Percentiles rank a stretch among this genome's conserved stretches.
Evolutionary conservation across 164 flowering plant species (phyloP).

Genomic region (Sedum album): DNA sequence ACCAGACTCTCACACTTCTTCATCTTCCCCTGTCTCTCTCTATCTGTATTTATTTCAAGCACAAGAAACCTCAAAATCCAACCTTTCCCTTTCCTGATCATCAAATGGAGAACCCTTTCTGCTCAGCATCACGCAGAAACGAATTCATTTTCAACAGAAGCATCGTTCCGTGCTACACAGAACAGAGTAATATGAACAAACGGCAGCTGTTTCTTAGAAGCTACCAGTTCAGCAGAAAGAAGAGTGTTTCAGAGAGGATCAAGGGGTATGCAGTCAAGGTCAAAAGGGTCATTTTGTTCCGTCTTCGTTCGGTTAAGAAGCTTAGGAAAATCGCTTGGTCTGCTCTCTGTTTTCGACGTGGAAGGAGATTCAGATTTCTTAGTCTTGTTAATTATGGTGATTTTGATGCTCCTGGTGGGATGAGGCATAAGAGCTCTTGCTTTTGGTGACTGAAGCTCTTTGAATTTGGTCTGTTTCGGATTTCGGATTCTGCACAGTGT

Average conservation of each 20-base stretch:
- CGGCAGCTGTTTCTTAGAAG: slow-evolving; percentile 9
- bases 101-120: slow-evolving; percentile 1
- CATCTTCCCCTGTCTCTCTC: not conserved
- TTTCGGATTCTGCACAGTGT: not conserved
- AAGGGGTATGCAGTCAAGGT: not conserved
- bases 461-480: not conserved
- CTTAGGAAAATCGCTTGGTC: slow-evolving; percentile 2
- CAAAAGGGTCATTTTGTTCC: slow-evolving; percentile 4
- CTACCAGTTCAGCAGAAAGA: slow-evolving; percentile 11
- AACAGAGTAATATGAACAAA: not conserved
- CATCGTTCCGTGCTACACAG: not conserved
- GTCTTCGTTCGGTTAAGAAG: not conserved
- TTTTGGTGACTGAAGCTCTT: not conserved
- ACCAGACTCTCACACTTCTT: not conserved
- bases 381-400: not conserved
- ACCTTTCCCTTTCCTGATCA: not conserved
- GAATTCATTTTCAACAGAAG: not conserved
- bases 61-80: not conserved
- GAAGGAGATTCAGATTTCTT: not conserved
- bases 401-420: not conserved
- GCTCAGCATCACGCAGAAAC: not conserved
- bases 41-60: not conserved
- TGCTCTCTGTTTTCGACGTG: not conserved
- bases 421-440: slow-evolving; percentile 2
- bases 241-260: slow-evolving; percentile 4